These are phyloP conservation scores for Strobilomyces echinocephalus DNA, from an alignment of 768 basidiomycete genomes.

Conservation along the genomic window DNA sequence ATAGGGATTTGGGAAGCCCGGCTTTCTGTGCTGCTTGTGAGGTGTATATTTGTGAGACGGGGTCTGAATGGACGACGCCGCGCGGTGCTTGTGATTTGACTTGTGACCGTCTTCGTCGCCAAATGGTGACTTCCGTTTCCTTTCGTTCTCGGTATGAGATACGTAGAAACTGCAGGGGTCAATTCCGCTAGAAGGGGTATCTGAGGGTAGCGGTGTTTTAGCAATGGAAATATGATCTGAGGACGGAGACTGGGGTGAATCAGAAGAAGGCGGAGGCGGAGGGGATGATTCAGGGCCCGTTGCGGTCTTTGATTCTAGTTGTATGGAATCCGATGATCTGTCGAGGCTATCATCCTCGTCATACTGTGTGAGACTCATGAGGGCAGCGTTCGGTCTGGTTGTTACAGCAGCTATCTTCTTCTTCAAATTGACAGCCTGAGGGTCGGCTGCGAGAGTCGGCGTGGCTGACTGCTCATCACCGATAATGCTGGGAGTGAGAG, in stretches of 20 bases:
- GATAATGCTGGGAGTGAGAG: slow-evolving; percentile 29
- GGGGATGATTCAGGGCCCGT: slow-evolving; percentile 27
- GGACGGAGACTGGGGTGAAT: slow-evolving; percentile 30
- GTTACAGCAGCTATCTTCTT: slow-evolving; percentile 47
- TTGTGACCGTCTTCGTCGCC: slow-evolving; percentile 28
- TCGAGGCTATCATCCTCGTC: slow-evolving; percentile 38
- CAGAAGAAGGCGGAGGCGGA: slow-evolving; percentile 31
- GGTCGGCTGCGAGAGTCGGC: slow-evolving; percentile 32
- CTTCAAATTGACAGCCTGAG: slow-evolving; percentile 49
- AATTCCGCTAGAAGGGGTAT: slow-evolving; percentile 24
- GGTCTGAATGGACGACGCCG: slow-evolving; percentile 19
- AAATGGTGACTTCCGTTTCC: slow-evolving; percentile 39
- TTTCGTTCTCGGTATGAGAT: slow-evolving; percentile 22
- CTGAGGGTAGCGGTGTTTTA: slow-evolving; percentile 16
- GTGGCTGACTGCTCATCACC: slow-evolving; percentile 16
- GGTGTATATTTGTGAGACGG: slow-evolving; percentile 21
- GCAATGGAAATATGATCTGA: slow-evolving; percentile 24
- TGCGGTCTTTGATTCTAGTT: slow-evolving; percentile 14
- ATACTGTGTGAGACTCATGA: slow-evolving; percentile 38
- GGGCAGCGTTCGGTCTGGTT: slow-evolving; percentile 30
- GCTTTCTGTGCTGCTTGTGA: slow-evolving; percentile 22
- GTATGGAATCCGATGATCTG: slow-evolving; percentile 14
- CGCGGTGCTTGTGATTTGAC: slow-evolving; percentile 18
- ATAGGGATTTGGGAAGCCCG: slow-evolving; percentile 33
- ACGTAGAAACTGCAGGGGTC: slow-evolving; percentile 39